Evolutionary conservation across 768 basidiomycete species (phyloP), one percentile per base, ranked within the genome.

Genomic region (Termitomyces sp.): DNA sequence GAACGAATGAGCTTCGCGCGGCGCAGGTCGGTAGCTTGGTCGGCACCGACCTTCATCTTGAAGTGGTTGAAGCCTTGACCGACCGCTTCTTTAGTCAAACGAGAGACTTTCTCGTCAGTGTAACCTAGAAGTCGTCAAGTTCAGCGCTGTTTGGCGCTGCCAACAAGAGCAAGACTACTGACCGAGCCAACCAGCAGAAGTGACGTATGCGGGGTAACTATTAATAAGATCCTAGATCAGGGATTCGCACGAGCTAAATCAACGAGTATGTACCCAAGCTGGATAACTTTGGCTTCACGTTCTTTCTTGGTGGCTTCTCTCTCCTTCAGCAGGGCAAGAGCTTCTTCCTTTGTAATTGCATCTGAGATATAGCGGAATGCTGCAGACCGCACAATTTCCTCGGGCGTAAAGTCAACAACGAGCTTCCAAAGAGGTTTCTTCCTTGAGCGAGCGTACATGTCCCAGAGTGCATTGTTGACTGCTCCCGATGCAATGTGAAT

Each of bases 41-140:
- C 79, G 25, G 89, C 87, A 52, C 96, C 96, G 61, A 98, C 96
- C 76, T 98, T 98, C 87, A 98, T 94, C 75, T 98, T 98, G 83
- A 98, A 98, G 74, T 97, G 94, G 74, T 92, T 96, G 82, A 98
- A 98, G 21, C 95, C 95, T 43, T 81, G 83, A 23, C 79, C 72
- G 51, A 98, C 78, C 32, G 94, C 91, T 67, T 94, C 91, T 65
- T 85, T 85, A 9, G 93, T 97, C 51, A 98, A 80, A 8, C 85
- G 80, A 1, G 84, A 81, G 25, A 98, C 85, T 67, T 97, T 97
- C 68, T 96, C 94, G 68, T 98, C 94, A 17, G 81, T 84, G 73
- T 98, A 98, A 3, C 94, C 89, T 84, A 51, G 7, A n/a, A 27
- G 16, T 14, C 6, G 39, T 56, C 25, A 47, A 37, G 28, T 5